Evolutionary conservation across 306 rosid species (phyloP).

Genomic region (Glycyrrhiza uralensis): DNA sequence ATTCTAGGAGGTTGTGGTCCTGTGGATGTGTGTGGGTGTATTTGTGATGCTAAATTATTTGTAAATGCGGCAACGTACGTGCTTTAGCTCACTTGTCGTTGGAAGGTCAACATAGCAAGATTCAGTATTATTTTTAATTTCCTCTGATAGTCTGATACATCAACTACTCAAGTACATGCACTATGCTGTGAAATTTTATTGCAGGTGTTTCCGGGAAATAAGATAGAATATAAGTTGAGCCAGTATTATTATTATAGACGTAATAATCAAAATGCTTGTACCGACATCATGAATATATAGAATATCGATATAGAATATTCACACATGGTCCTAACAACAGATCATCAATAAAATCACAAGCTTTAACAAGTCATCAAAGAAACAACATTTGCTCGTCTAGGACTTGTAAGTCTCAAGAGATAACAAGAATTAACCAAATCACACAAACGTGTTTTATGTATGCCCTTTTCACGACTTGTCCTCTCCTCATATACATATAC

Average conservation of each 20-base stretch:
- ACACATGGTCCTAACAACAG: constrained; percentile 1
- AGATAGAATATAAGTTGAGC: too few relatives aligned
- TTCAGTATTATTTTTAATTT: too few relatives aligned
- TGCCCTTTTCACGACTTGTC: constrained; percentile 21
- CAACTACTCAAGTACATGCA: too few relatives aligned
- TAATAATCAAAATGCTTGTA: too few relatives aligned
- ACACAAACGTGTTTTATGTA: constrained; percentile 19
- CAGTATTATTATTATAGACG: too few relatives aligned
- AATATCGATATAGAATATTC: too few relatives aligned
- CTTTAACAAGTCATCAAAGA: constrained; percentile 19
- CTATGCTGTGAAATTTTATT: too few relatives aligned
- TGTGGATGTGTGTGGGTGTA: background rate
- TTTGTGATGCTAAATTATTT: background rate
- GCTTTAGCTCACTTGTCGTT: background rate
- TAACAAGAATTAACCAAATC: constrained; percentile 39
- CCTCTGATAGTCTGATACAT: too few relatives aligned
- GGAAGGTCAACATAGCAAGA: background rate
- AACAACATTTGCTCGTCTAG: constrained; percentile 11
- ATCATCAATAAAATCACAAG: constrained; percentile 6
- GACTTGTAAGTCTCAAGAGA: constrained; percentile 9
- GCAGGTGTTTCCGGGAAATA: too few relatives aligned
- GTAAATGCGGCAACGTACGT: background rate
- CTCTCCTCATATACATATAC: constrained; percentile 33
- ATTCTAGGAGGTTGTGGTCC: too few relatives aligned
- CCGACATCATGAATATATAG: too few relatives aligned